phyloP scores from a whole-genome alignment of 2,329 filamentous ascomycete genomes.

The Colletotrichum filicis region DNA sequence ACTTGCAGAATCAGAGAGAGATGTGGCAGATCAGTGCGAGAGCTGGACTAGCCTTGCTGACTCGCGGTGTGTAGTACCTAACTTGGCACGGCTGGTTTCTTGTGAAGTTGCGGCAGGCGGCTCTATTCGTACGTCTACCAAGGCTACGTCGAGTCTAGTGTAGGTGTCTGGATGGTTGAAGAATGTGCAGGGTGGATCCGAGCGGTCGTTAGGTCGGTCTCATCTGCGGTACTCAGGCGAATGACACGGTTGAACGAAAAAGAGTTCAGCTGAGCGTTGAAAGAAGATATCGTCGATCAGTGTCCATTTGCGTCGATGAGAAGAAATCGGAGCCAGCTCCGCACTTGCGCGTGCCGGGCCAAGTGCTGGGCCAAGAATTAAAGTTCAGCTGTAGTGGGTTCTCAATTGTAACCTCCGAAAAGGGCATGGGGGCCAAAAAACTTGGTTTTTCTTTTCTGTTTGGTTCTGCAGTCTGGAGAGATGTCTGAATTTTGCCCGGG shows the following conservation, averaged over 20 bases:
- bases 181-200: not conserved
- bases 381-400: not conserved
- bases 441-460: not conserved
- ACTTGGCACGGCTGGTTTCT: too few species aligned
- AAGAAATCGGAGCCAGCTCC: not conserved
- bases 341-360: not conserved
- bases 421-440: not conserved
- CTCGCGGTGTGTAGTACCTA: not conserved
- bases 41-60: not conserved
- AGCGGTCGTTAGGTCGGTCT: not conserved
- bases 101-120: not conserved
- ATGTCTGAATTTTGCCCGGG: not conserved
- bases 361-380: not conserved
- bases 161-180: not conserved
- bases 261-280: not conserved
- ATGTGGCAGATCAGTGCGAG: not conserved
- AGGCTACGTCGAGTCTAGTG: too few species aligned
- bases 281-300: not conserved
- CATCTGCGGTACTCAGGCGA: not conserved
- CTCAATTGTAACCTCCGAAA: not conserved
- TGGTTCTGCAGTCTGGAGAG: not conserved
- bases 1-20: not conserved
- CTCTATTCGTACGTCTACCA: not conserved
- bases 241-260: not conserved
- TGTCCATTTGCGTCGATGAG: not conserved